Evolutionary conservation across 345 rosid genomes (phyloP).

Genomic region (Capsella bursapastoris): DNA sequence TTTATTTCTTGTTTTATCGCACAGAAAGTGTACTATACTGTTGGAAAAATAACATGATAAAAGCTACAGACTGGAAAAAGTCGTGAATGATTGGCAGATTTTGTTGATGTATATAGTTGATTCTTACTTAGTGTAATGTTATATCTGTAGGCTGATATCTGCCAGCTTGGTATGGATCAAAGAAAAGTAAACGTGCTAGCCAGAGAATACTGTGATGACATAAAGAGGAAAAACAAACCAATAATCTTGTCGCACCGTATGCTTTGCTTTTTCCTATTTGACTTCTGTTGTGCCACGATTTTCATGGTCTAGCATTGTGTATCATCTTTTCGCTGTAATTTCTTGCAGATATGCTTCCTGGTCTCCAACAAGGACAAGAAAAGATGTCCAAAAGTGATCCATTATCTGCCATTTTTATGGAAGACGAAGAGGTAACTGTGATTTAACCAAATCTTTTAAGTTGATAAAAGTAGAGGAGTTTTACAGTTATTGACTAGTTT

Average conservation of each 20-base stretch:
- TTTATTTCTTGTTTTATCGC: background rate
- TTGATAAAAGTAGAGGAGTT: conserved; percentile 2
- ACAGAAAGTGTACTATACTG: background rate
- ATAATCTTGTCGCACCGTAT: conserved; percentile 88
- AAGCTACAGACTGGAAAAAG: background rate
- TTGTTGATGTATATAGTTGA: background rate
- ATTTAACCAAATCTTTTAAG: background rate
- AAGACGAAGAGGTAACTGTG: conserved; percentile 76
- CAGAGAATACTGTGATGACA: conserved; percentile 88
- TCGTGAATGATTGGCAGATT: background rate
- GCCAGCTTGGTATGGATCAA: conserved; percentile 96
- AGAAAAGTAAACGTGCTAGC: conserved; percentile 86
- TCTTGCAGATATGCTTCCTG: conserved; percentile 87
- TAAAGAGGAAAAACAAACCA: conserved; percentile 87
- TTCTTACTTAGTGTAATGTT: background rate
- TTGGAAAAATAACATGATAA: background rate
- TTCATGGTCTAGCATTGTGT: background rate
- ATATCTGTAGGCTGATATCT: conserved; percentile 84
- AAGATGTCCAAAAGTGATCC: conserved; percentile 96
- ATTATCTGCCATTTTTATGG: conserved; percentile 84
- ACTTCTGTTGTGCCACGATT: background rate
- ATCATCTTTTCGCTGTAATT: conserved; percentile 28
- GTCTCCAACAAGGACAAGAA: conserved; percentile 88
- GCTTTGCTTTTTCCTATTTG: conserved; percentile 13
- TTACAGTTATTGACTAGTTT: conserved; percentile 13